phyloP scores from a whole-genome alignment of 176 grass and related monocot species.

The Carex pumila region DNA sequence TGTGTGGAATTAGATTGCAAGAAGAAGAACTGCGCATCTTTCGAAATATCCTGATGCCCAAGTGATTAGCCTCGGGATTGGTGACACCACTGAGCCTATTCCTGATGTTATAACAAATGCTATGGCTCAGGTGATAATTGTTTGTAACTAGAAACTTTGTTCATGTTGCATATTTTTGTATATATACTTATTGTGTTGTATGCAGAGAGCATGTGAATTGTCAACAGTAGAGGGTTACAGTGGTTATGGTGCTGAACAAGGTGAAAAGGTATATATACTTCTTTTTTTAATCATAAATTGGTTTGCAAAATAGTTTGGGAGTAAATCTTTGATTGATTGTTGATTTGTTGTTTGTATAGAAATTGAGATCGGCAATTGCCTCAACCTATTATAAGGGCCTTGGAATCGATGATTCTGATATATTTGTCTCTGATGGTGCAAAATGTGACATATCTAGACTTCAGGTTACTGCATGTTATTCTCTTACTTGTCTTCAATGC shows the following conservation, averaged over 20 bases:
- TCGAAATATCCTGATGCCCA: slow-evolving; percentile 68
- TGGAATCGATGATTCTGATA: slow-evolving; percentile 78
- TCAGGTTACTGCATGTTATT: slow-evolving; percentile 41
- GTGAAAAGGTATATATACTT: slow-evolving; percentile 63
- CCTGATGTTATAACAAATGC: slow-evolving; percentile 73
- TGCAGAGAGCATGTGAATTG: slow-evolving; percentile 61
- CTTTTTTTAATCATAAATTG: neutral
- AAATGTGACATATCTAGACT: slow-evolving; percentile 99
- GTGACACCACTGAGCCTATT: slow-evolving; percentile 87
- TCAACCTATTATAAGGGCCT: slow-evolving; percentile 79
- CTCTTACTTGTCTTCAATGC: neutral
- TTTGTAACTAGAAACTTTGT: neutral
- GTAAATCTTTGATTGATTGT: neutral
- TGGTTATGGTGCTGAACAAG: slow-evolving; percentile 97
- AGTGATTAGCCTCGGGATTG: slow-evolving; percentile 93
- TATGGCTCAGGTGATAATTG: slow-evolving; percentile 59
- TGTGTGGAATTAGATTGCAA: slow-evolving; percentile 47
- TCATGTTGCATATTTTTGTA: neutral
- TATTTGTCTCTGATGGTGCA: slow-evolving; percentile 96
- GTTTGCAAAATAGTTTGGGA: neutral
- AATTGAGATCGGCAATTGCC: slow-evolving; percentile 73
- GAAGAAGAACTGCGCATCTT: slow-evolving; percentile 71
- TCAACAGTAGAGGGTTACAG: slow-evolving; percentile 85
- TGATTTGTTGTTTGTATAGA: slow-evolving; percentile 40
- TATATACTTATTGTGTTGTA: neutral